These are phyloP conservation scores for Hemerocallis citrina DNA, from an alignment of 106 monocot genomes.

Conservation along the genomic window DNA sequence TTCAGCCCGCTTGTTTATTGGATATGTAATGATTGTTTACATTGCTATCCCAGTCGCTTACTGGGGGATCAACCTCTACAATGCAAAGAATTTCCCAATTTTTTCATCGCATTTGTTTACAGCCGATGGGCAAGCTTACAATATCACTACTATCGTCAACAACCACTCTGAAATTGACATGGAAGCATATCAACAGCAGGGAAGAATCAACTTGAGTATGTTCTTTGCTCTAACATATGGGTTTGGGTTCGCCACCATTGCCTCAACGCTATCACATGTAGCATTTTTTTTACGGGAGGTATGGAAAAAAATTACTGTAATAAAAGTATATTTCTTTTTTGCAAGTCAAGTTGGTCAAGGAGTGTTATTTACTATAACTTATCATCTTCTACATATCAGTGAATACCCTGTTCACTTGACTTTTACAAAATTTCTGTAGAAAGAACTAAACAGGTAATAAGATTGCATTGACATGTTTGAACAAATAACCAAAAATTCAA, in stretches of 20 bases:
- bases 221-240: constrained; percentile 85
- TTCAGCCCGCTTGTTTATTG: constrained; percentile 73
- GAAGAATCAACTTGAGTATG: constrained; percentile 58
- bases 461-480: too few species aligned
- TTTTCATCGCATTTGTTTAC: constrained; percentile 75
- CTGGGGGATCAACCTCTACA: constrained; percentile 69
- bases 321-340: too few species aligned
- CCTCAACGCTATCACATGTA: constrained; percentile 77
- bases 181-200: constrained; percentile 49
- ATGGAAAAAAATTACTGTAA: too few species aligned
- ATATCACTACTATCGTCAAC: constrained; percentile 69
- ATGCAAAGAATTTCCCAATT: constrained; percentile 77
- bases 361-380: too few species aligned
- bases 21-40: constrained; percentile 50
- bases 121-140: constrained; percentile 30
- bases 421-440: too few species aligned
- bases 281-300: constrained; percentile 88
- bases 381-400: too few species aligned
- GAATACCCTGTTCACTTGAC: too few species aligned
- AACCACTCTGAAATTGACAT: constrained; percentile 71
- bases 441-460: too few species aligned
- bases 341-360: too few species aligned
- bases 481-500: too few species aligned
- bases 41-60: constrained; percentile 51
- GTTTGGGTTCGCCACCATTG: constrained; percentile 80